Evolutionary conservation across 805 yeast genomes (phyloP).

Genomic region (Candida wancherniae): DNA sequence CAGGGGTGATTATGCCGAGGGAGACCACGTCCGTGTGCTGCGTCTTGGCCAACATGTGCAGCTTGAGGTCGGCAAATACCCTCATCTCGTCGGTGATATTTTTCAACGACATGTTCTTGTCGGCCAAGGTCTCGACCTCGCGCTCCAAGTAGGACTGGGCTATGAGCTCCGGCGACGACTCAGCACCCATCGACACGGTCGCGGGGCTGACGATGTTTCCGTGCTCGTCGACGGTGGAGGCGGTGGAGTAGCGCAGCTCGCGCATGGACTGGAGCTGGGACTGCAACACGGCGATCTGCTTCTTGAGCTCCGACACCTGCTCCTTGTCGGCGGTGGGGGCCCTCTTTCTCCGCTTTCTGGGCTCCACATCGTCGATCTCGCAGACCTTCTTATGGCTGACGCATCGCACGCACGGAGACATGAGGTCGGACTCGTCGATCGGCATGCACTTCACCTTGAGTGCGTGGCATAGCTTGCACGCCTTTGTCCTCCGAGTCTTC

Average conservation of each 20-base stretch:
- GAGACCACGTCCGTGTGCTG: constrained; percentile 47
- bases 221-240: constrained; percentile 1
- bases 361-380: constrained; percentile 58
- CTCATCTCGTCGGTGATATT: constrained; percentile 44
- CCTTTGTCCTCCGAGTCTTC: constrained; percentile 43
- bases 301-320: constrained; percentile 18
- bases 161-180: constrained; percentile 22
- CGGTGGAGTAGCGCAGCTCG: constrained; percentile 6
- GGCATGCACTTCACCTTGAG: constrained; percentile 85
- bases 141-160: constrained; percentile 35
- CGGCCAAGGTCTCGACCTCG: constrained; percentile 36
- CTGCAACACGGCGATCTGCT: constrained; percentile 18
- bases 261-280: constrained; percentile 12
- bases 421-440: constrained; percentile 49
- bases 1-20: constrained; percentile 50
- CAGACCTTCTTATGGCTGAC: constrained; percentile 58
- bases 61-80: constrained; percentile 41
- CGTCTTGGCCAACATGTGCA: constrained; percentile 23
- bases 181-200: no score
- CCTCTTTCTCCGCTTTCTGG: constrained; percentile 45
- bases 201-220: no score
- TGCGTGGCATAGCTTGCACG: constrained; percentile 73
- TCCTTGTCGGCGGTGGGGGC: constrained; percentile 14
- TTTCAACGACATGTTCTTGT: constrained; percentile 31
- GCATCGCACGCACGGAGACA: constrained; percentile 73